Evolutionary conservation across 2,329 filamentous ascomycete genomes (phyloP).

Genomic region (Diaporthe citri): DNA sequence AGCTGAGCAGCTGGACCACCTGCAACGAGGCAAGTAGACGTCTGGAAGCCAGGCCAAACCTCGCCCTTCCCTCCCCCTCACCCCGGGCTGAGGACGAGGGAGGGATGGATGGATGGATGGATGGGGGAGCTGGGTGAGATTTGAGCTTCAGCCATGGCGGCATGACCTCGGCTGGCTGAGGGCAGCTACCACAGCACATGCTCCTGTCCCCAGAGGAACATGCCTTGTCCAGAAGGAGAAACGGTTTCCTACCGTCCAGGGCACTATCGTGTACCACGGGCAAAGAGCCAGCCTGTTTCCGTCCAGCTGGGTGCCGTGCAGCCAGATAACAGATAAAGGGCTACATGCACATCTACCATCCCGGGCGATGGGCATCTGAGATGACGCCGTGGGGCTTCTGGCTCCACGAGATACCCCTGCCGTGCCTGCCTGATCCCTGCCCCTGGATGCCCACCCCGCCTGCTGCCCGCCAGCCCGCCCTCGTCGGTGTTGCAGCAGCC

Average conservation of each 20-base stretch:
- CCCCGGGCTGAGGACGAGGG: neutral
- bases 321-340: slow-evolving; percentile 26
- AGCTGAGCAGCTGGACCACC: slow-evolving; percentile 18
- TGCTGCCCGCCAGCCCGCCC: slow-evolving; percentile 19
- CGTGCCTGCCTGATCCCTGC: slow-evolving; percentile 21
- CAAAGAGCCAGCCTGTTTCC: slow-evolving; percentile 4
- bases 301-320: neutral
- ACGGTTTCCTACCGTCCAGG: neutral
- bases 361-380: slow-evolving; percentile 21
- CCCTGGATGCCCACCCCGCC: slow-evolving; percentile 15
- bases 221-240: slow-evolving; percentile 10
- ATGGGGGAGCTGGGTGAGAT: neutral
- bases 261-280: neutral
- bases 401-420: slow-evolving; percentile 25
- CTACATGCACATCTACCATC: neutral
- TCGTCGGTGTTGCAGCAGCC: slow-evolving; percentile 29
- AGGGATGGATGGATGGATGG: neutral
- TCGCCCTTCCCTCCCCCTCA: neutral
- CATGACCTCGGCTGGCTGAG: slow-evolving; percentile 20
- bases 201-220: no score
- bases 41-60: slow-evolving; percentile 13
- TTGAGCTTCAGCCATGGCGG: slow-evolving; percentile 1
- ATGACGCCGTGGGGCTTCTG: slow-evolving; percentile 25
- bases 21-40: neutral
- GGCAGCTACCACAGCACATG: neutral